Evolutionary conservation across 73 alveolate species (phyloP).

Genomic region (Blepharisma stoltei): DNA sequence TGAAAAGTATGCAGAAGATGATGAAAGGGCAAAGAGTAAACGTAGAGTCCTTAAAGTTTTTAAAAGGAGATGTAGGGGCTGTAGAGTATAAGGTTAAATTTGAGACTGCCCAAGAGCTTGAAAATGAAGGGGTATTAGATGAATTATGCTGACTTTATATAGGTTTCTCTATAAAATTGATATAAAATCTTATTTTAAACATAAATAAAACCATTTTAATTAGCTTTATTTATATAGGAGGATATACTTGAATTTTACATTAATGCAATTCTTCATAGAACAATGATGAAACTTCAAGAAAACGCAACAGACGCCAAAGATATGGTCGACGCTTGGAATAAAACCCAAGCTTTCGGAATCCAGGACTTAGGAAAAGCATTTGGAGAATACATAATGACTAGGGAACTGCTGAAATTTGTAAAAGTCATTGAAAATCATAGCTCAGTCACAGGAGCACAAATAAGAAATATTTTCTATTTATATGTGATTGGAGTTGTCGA

Average conservation of each 20-base stretch:
- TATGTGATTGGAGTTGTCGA: neutral
- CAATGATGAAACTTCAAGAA: conserved; percentile 18
- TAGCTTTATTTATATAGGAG: no score
- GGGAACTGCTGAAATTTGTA: neutral
- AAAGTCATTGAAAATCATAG: neutral
- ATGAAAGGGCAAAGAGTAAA: conserved; percentile 37
- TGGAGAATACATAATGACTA: neutral
- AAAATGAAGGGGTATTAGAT: neutral
- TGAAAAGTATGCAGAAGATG: conserved; percentile 38
- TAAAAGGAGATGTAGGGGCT: neutral
- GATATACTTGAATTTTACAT: neutral
- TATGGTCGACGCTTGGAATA: conserved; percentile 16
- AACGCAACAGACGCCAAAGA: neutral
- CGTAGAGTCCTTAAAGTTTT: neutral
- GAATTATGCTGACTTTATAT: no score
- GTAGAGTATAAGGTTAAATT: neutral
- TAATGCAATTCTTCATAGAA: neutral
- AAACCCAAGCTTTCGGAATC: neutral
- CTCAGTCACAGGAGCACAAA: neutral
- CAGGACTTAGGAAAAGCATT: neutral
- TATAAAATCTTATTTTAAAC: no score
- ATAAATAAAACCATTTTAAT: no score
- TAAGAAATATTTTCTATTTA: neutral
- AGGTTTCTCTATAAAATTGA: no score
- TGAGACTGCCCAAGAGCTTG: neutral